phyloP scores from a whole-genome alignment of 2,329 filamentous ascomycete species.

The Intubia oerlemansii region DNA sequence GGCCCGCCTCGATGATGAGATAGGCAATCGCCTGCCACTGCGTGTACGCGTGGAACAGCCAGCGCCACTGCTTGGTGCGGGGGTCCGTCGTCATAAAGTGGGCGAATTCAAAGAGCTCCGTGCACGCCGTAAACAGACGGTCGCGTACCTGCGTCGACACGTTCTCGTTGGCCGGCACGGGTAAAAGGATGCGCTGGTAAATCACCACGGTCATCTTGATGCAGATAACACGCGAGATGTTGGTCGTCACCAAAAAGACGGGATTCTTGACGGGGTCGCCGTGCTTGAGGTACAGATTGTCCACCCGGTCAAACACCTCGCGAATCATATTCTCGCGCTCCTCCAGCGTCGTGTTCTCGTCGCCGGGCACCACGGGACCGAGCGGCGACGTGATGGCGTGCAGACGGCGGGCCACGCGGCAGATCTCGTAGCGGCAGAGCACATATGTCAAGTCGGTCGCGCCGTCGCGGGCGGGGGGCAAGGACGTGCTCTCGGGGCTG shows the following conservation, averaged over 20 bases:
- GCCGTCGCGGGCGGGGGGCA: slow-evolving; percentile 25
- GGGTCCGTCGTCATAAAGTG: slow-evolving; percentile 29
- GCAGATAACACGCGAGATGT: slow-evolving; percentile 25
- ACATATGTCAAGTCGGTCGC: slow-evolving; percentile 30
- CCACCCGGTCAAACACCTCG: slow-evolving; percentile 18
- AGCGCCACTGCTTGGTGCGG: slow-evolving; percentile 28
- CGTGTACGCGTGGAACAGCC: slow-evolving; percentile 36
- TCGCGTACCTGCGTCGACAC: slow-evolving; percentile 14
- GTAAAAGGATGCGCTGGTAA: slow-evolving; percentile 28
- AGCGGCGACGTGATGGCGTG: slow-evolving; percentile 16
- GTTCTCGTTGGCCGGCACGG: slow-evolving; percentile 13
- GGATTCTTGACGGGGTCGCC: slow-evolving; percentile 22
- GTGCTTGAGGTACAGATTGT: slow-evolving; percentile 29
- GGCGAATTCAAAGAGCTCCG: slow-evolving; percentile 34
- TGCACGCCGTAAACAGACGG: slow-evolving; percentile 24
- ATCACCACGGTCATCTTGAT: slow-evolving; percentile 32
- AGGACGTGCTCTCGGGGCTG: slow-evolving; percentile 21
- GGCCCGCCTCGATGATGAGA: slow-evolving; percentile 27
- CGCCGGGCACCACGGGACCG: slow-evolving; percentile 11
- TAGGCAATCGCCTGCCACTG: slow-evolving; percentile 39
- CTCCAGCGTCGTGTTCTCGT: slow-evolving; percentile 15
- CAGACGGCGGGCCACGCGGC: slow-evolving; percentile 17
- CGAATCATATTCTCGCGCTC: slow-evolving; percentile 18
- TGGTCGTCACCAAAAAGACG: slow-evolving; percentile 29
- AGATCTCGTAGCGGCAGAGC: slow-evolving; percentile 22